These are phyloP conservation scores for Tieghemostelium lacteum DNA, from an alignment of 78 protist species.

Conservation along the genomic window DNA sequence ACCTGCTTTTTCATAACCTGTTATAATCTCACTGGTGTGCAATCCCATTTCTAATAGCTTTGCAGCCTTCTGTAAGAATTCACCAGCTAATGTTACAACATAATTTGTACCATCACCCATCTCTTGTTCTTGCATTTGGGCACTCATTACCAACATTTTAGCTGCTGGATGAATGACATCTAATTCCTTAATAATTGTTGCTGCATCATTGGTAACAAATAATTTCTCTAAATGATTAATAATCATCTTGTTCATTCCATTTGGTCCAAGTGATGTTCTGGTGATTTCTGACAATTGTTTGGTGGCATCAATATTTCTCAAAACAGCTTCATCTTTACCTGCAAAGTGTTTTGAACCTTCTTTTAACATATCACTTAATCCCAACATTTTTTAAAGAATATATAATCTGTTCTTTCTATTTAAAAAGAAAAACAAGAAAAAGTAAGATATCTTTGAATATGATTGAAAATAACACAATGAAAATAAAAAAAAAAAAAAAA, in stretches of 20 bases:
- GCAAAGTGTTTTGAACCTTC: constrained; percentile 85
- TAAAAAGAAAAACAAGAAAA: neutral
- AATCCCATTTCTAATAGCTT: constrained; percentile 92
- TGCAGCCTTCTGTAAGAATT: constrained; percentile 96
- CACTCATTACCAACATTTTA: constrained; percentile 95
- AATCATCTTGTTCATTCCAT: constrained; percentile 99
- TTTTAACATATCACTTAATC: constrained; percentile 85
- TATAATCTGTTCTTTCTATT: neutral
- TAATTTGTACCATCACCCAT: constrained; percentile 99
- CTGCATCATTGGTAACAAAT: constrained; percentile 99
- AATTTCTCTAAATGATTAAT: constrained; percentile 98
- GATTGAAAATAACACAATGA: too few species aligned
- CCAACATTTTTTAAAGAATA: constrained; percentile 26
- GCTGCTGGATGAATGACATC: constrained; percentile 99
- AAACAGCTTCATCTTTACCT: constrained; percentile 97
- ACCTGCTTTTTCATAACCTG: constrained; percentile 93
- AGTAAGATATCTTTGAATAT: neutral
- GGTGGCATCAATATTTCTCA: constrained; percentile 96
- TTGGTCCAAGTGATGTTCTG: constrained; percentile 98
- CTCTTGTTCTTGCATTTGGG: constrained; percentile 97
- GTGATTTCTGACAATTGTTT: constrained; percentile 93
- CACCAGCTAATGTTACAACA: constrained; percentile 97
- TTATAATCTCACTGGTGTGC: constrained; percentile 93
- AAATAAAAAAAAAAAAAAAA: neutral
- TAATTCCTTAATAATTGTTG: constrained; percentile 97